These are phyloP conservation scores for Acer campestre DNA, from an alignment of 345 rosid genomes.

Conservation along the genomic window DNA sequence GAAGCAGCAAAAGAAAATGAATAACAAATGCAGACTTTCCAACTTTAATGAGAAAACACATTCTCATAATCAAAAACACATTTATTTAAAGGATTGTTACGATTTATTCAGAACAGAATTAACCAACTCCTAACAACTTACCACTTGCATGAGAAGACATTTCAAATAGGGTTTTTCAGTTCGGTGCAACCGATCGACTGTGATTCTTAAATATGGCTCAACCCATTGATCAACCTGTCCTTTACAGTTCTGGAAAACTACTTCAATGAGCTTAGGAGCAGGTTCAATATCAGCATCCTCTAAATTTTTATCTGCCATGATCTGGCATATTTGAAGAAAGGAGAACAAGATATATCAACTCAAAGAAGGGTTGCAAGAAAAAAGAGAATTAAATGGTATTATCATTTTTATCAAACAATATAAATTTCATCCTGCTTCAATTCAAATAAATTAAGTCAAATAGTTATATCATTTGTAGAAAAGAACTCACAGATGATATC, in stretches of 20 bases:
- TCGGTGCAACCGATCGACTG: constrained; percentile 76
- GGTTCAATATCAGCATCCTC: constrained; percentile 93
- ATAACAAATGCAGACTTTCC: background rate
- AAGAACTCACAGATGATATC: constrained; percentile 83
- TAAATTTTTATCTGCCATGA: constrained; percentile 77
- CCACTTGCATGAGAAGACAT: constrained; percentile 98
- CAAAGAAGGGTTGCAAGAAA: background rate
- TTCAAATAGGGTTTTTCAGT: constrained; percentile 82
- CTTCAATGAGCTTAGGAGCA: constrained; percentile 98
- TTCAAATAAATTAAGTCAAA: background rate
- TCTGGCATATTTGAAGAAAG: constrained; percentile 43
- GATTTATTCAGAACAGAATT: constrained; percentile 5
- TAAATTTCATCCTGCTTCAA: background rate
- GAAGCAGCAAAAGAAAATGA: background rate
- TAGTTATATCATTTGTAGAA: constrained; percentile 4
- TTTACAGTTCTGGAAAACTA: constrained; percentile 93
- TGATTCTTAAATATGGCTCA: constrained; percentile 89
- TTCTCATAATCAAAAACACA: background rate
- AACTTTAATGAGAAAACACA: background rate
- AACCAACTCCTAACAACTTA: constrained; percentile 39
- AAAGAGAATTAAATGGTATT: background rate
- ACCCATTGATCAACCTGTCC: constrained; percentile 99
- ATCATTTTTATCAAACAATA: background rate
- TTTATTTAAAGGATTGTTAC: constrained; percentile 1
- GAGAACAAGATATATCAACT: background rate